These are phyloP conservation scores for Vararia minispora DNA, from an alignment of 768 basidiomycete species.

Conservation along the genomic window DNA sequence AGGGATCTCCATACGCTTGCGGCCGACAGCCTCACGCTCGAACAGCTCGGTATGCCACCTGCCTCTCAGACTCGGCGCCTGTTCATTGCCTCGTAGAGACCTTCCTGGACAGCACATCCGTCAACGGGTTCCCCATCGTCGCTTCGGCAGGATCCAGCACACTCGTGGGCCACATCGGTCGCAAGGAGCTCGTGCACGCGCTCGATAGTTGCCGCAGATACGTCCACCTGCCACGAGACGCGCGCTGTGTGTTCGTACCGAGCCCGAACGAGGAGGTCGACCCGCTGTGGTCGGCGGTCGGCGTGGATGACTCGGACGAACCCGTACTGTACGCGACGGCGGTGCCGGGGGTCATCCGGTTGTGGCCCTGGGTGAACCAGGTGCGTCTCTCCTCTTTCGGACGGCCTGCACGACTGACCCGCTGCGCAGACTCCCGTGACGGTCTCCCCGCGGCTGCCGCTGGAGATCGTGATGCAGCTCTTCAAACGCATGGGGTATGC, in stretches of 20 bases:
- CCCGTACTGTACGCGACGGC: conserved; percentile 54
- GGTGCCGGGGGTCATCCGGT: conserved; percentile 45
- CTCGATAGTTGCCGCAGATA: conserved; percentile 57
- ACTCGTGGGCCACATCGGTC: conserved; percentile 80
- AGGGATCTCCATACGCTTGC: conserved; percentile 63
- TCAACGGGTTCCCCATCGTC: conserved; percentile 90
- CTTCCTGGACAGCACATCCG: conserved; percentile 56
- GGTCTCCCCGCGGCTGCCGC: conserved; percentile 80
- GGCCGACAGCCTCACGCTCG: conserved; percentile 65
- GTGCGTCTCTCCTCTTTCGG: conserved; percentile 30
- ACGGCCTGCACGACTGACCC: not conserved
- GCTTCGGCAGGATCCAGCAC: conserved; percentile 45
- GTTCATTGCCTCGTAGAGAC: conserved; percentile 35
- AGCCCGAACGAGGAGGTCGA: conserved; percentile 42
- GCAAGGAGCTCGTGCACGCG: conserved; percentile 77
- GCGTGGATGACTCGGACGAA: conserved; percentile 52
- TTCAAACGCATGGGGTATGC: conserved; percentile 97
- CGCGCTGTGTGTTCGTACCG: conserved; percentile 60
- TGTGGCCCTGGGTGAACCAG: conserved; percentile 94
- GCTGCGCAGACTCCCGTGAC: conserved; percentile 76
- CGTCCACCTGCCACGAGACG: conserved; percentile 51
- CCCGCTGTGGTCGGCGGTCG: conserved; percentile 34
- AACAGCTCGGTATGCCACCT: conserved; percentile 61
- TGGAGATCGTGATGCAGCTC: conserved; percentile 96
- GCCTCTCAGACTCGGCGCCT: not conserved